Evolutionary conservation across 495 filamentous ascomycete genomes (phyloP).

Genomic region (Collariella sp.): DNA sequence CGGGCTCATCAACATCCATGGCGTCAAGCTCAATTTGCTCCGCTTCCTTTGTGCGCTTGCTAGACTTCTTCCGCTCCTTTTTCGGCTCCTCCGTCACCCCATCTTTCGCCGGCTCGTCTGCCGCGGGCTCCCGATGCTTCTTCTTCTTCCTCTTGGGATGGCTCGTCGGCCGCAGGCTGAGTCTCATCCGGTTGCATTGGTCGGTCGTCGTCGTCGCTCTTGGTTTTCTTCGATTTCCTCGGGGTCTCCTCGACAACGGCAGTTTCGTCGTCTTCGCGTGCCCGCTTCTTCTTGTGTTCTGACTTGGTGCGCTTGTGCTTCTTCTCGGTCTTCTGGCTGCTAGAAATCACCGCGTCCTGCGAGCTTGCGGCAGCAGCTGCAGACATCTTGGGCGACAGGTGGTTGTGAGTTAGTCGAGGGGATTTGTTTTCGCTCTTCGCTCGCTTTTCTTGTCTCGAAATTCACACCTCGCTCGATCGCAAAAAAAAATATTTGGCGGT

Average conservation of each 20-base stretch:
- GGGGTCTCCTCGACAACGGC: conserved; percentile 27
- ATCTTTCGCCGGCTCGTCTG: conserved; percentile 6
- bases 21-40: conserved; percentile 2
- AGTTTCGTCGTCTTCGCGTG: conserved; percentile 29
- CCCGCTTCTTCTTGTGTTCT: conserved; percentile 37
- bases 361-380: conserved; percentile 5
- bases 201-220: conserved; percentile 19
- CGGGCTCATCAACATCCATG: conserved; percentile 17
- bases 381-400: conserved; percentile 20
- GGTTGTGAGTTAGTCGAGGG: not conserved
- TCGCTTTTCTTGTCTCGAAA: not conserved
- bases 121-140: conserved; percentile 14
- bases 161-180: not conserved
- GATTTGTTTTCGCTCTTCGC: not conserved
- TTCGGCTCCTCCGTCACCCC: conserved; percentile 1
- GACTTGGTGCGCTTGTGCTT: conserved; percentile 28
- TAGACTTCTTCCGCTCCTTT: conserved; percentile 17
- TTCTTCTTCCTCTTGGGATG: conserved; percentile 14
- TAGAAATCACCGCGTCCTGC: conserved; percentile 6
- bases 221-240: conserved; percentile 35
- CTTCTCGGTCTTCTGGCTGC: conserved; percentile 21
- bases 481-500: conserved; percentile 15
- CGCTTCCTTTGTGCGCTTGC: conserved; percentile 18
- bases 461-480: not conserved
- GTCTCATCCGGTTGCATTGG: not conserved